Conservation (phyloP, 2,329 filamentous ascomycete species). For the Cryphonectria japonica region DNA sequence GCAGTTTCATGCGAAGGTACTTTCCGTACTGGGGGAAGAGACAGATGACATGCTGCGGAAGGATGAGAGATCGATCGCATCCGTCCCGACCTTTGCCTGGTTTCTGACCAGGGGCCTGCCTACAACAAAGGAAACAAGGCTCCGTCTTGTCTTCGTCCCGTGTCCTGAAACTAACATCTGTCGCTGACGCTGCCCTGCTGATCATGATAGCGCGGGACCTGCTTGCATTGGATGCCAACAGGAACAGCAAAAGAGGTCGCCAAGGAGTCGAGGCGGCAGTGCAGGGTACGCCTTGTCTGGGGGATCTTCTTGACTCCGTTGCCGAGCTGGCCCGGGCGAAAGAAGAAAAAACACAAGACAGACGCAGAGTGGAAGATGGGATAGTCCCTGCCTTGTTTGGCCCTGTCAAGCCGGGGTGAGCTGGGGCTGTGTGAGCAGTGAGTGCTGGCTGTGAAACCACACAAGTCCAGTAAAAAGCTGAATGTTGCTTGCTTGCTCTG, state of each 20-base stretch:
- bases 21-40: background rate
- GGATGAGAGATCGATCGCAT: constrained; percentile 16
- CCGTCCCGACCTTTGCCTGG: constrained; percentile 1
- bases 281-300: background rate
- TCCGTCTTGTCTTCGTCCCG: background rate
- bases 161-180: constrained; percentile 3
- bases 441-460: background rate
- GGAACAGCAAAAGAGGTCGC: background rate
- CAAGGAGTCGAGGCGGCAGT: background rate
- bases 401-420: background rate
- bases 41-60: background rate
- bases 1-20: too few species aligned
- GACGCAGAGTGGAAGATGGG: background rate
- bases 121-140: background rate
- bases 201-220: background rate
- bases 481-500: background rate
- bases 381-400: constrained; percentile 2
- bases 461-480: background rate
- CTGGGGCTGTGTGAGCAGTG: background rate
- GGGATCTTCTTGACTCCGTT: too few species aligned
- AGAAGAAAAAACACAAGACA: too few species aligned
- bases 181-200: background rate
- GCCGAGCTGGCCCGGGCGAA: too few species aligned
- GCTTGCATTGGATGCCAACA: background rate
- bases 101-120: background rate